Percentiles rank a stretch among this genome's conserved stretches.
Evolutionary conservation across 2,329 filamentous ascomycete species (phyloP).

Genomic region (Paraphoma sp.): DNA sequence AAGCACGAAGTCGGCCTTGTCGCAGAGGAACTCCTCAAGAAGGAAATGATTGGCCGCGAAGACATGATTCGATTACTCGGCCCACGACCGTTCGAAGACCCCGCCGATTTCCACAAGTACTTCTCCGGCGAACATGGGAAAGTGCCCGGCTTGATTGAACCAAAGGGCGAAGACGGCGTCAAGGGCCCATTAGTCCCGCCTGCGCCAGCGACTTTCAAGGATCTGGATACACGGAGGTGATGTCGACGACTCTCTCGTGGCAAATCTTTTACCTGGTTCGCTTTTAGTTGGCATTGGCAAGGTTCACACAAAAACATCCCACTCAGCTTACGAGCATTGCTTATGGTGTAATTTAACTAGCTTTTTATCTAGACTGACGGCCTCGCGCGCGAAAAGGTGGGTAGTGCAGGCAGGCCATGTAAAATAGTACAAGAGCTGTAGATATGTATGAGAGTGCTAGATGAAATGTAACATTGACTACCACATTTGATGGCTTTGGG

Average conservation of each 20-base stretch:
- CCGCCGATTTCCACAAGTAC: conserved; percentile 92
- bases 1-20: conserved; percentile 87
- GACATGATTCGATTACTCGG: conserved; percentile 91
- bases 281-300: conserved; percentile 2
- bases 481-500: no score
- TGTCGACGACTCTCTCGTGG: neutral
- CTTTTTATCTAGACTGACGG: neutral
- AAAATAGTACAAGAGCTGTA: neutral
- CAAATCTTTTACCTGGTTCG: neutral
- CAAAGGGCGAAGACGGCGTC: conserved; percentile 37
- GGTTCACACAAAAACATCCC: conserved; percentile 1
- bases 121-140: conserved; percentile 62
- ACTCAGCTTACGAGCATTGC: conserved; percentile 2
- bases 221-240: conserved; percentile 9
- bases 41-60: conserved; percentile 90
- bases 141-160: conserved; percentile 42
- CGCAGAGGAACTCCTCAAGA: conserved; percentile 88
- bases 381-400: neutral
- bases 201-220: conserved; percentile 30
- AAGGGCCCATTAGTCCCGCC: conserved; percentile 46
- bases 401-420: neutral
- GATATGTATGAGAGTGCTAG: neutral
- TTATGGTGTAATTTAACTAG: neutral
- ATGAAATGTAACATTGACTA: neutral
- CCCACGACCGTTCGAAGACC: conserved; percentile 81